Evolutionary conservation across 2,329 filamentous ascomycete genomes (phyloP).

Genomic region (Pseudogymnoascus sp.): DNA sequence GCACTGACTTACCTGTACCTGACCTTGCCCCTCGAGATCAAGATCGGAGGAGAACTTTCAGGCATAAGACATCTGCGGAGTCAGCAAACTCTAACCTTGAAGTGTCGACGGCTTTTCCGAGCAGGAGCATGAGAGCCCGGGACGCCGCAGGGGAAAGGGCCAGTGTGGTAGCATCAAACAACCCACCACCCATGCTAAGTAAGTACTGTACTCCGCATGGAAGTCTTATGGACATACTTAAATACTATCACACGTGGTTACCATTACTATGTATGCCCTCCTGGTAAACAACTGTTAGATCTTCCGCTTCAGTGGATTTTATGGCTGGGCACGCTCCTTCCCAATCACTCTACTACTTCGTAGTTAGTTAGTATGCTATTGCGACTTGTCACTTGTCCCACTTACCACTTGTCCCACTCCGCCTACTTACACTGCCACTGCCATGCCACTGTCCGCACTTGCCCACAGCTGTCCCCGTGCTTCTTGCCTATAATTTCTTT

Average conservation of each 20-base stretch:
- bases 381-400: not conserved
- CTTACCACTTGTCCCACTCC: constrained; percentile 5
- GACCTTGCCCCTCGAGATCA: not conserved
- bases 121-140: not conserved
- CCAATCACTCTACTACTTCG: not conserved
- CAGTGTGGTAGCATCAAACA: not conserved
- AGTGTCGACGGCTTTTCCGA: not conserved
- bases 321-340: not conserved
- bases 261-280: not conserved
- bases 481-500: constrained; percentile 1
- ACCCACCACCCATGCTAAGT: not conserved
- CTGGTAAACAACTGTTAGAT: not conserved
- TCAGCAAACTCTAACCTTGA: constrained; percentile 4
- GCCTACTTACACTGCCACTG: constrained; percentile 16
- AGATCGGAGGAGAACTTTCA: not conserved
- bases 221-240: not conserved
- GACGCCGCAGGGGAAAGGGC: not conserved
- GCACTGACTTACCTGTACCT: not conserved
- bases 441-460: constrained; percentile 14
- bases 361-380: not conserved
- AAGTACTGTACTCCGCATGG: not conserved
- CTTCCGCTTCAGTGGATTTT: not conserved
- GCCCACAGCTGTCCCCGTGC: constrained; percentile 1
- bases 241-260: not conserved
- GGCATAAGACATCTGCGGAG: not conserved